These are phyloP conservation scores for Peterozyma xylosa DNA, from an alignment of 805 yeast species.

Conservation along the genomic window DNA sequence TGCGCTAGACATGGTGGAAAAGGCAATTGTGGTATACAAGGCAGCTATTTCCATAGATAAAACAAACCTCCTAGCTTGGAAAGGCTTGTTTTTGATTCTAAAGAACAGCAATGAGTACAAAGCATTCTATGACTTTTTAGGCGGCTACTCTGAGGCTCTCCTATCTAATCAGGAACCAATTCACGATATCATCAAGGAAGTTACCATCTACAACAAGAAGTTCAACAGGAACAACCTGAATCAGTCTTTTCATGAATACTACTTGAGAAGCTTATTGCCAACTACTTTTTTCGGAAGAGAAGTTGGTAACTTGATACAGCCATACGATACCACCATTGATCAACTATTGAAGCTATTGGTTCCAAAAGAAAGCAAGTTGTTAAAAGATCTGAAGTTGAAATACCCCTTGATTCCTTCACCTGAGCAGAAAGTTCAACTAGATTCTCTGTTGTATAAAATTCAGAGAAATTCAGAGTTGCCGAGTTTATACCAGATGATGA, in stretches of 20 bases:
- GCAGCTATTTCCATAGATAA: constrained; percentile 44
- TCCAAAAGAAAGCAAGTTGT: constrained; percentile 30
- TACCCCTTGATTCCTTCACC: constrained; percentile 34
- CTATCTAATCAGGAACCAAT: constrained; percentile 31
- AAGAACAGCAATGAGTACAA: constrained; percentile 28
- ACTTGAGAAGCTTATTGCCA: constrained; percentile 46
- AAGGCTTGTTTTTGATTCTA: constrained; percentile 56
- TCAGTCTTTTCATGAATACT: constrained; percentile 25
- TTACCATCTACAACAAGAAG: constrained; percentile 35
- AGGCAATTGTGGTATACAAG: constrained; percentile 36
- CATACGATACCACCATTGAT: constrained; percentile 31
- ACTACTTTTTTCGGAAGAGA: constrained; percentile 46
- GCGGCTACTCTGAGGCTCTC: constrained; percentile 34
- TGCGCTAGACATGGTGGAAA: constrained; percentile 25
- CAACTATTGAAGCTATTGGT: constrained; percentile 33
- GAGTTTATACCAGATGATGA: constrained; percentile 41
- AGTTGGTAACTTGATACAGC: constrained; percentile 37
- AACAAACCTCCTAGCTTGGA: constrained; percentile 64
- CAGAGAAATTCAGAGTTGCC: constrained; percentile 46
- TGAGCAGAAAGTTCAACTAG: constrained; percentile 30
- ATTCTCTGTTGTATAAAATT: constrained; percentile 35
- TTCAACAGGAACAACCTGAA: constrained; percentile 21
- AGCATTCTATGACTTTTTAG: constrained; percentile 39
- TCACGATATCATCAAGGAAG: constrained; percentile 40
- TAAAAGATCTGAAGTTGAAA: constrained; percentile 38